These are phyloP conservation scores for Echinochloa phyllopogon DNA, from an alignment of 176 grass and related monocot species.

Conservation along the genomic window DNA sequence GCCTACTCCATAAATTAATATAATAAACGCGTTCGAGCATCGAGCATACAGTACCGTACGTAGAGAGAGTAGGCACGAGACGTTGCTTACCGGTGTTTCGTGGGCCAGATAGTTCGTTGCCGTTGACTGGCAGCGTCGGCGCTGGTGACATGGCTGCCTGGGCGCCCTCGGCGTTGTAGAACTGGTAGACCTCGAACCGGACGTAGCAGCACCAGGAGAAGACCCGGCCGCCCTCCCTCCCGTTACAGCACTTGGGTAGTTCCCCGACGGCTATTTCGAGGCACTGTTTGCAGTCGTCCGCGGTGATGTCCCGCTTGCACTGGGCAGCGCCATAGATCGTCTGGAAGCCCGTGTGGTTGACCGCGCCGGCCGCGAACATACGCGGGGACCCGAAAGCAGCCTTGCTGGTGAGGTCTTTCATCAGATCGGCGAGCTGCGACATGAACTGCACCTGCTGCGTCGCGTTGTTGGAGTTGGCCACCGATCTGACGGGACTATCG, in stretches of 20 bases:
- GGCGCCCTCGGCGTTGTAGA: conserved; percentile 42
- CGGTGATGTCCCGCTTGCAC: conserved; percentile 59
- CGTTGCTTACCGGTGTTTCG: conserved; percentile 17
- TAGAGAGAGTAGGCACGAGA: neutral
- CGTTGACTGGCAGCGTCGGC: neutral
- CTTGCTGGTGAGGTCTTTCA: conserved; percentile 31
- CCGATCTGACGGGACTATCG: no score
- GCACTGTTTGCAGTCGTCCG: conserved; percentile 44
- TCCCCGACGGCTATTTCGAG: neutral
- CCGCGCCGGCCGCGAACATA: conserved; percentile 37
- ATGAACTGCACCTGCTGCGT: conserved; percentile 35
- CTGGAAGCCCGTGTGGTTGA: neutral
- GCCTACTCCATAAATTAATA: no score
- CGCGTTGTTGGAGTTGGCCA: neutral
- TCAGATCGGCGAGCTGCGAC: conserved; percentile 23
- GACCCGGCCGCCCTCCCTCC: neutral
- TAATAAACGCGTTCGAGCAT: no score
- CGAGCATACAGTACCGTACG: no score
- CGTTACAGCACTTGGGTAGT: conserved; percentile 3
- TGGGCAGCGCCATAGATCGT: conserved; percentile 60
- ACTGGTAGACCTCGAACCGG: conserved; percentile 44
- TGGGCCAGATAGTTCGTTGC: neutral
- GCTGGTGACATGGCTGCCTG: conserved; percentile 27
- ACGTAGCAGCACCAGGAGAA: conserved; percentile 19
- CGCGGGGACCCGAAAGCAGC: conserved; percentile 33